Evolutionary conservation across 192 early-diverging fungal species (phyloP).

Genomic region (Funneliformis geosporum): DNA sequence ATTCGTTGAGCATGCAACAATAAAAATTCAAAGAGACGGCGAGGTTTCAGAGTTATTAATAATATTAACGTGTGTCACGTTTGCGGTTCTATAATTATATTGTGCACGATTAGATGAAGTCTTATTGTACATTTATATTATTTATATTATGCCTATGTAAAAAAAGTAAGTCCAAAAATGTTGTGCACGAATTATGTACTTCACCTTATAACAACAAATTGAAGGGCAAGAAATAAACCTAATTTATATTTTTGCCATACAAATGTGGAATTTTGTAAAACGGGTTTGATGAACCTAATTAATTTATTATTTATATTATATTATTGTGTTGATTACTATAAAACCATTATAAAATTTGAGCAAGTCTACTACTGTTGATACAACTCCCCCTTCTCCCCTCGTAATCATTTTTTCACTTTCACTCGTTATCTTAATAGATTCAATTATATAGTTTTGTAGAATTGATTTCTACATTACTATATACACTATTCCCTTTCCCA

Average conservation of each 20-base stretch:
- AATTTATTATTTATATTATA: background rate
- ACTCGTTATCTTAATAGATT: background rate
- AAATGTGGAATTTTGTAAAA: background rate
- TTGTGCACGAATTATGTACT: background rate
- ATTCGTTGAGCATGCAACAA: background rate
- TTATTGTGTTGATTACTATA: background rate
- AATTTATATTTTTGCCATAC: background rate
- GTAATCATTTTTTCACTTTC: background rate
- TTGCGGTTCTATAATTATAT: too few species aligned
- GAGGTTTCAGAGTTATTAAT: too few species aligned
- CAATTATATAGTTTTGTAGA: background rate
- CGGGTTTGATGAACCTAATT: too few species aligned
- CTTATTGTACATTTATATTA: too few species aligned
- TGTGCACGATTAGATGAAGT: too few species aligned
- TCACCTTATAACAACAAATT: background rate
- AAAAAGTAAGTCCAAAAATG: too few species aligned
- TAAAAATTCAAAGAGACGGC: too few species aligned
- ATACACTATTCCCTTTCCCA: too few species aligned
- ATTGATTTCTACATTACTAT: background rate
- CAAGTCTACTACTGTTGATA: background rate
- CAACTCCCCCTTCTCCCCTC: background rate
- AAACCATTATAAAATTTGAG: background rate
- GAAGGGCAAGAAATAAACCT: background rate
- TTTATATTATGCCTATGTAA: too few species aligned
- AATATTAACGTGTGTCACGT: too few species aligned